A percentile compares a stretch with the other conserved stretches of the same genome.
These are phyloP conservation scores for Chytridium lagenaria DNA, from an alignment of 371 early-diverging fungal species.

Conservation along the genomic window DNA sequence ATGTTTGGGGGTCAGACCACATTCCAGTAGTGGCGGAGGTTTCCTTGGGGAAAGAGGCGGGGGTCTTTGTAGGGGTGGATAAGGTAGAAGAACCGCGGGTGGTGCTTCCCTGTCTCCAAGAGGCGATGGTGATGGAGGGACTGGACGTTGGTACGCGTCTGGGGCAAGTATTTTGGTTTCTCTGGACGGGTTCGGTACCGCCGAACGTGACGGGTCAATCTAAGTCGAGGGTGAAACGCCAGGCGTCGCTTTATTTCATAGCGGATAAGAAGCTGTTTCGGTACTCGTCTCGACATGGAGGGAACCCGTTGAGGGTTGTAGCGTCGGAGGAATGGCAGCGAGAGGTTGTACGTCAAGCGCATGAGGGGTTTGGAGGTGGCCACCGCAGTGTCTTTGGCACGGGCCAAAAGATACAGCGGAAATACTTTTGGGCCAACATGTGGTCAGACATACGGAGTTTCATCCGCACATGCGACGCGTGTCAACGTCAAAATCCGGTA, in stretches of 20 bases:
- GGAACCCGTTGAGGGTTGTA: slow-evolving; percentile 17
- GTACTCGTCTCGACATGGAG: not conserved
- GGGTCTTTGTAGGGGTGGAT: not conserved
- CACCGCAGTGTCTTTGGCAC: slow-evolving; percentile 28
- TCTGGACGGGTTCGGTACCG: not conserved
- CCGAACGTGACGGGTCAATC: not conserved
- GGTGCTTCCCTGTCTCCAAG: not conserved
- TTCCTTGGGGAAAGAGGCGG: not conserved
- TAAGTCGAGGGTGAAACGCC: not conserved
- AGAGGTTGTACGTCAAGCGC: slow-evolving; percentile 18
- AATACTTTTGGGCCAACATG: slow-evolving; percentile 26
- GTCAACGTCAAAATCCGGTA: slow-evolving; percentile 13
- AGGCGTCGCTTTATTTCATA: not conserved
- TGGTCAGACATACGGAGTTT: slow-evolving; percentile 16
- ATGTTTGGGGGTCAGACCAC: slow-evolving; percentile 16
- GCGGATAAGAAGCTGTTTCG: slow-evolving; percentile 17
- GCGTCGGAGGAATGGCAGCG: slow-evolving; percentile 1
- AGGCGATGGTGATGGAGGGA: slow-evolving; percentile 4
- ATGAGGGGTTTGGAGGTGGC: slow-evolving; percentile 25
- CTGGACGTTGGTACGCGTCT: slow-evolving; percentile 3
- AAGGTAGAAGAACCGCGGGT: not conserved
- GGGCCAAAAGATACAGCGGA: slow-evolving; percentile 1
- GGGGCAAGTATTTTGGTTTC: slow-evolving; percentile 5
- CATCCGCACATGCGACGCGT: slow-evolving; percentile 12
- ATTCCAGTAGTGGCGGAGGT: slow-evolving; percentile 16